These are phyloP conservation scores for Wallacemonas sp. DNA, from an alignment of 208 protist genomes.

Conservation along the genomic window DNA sequence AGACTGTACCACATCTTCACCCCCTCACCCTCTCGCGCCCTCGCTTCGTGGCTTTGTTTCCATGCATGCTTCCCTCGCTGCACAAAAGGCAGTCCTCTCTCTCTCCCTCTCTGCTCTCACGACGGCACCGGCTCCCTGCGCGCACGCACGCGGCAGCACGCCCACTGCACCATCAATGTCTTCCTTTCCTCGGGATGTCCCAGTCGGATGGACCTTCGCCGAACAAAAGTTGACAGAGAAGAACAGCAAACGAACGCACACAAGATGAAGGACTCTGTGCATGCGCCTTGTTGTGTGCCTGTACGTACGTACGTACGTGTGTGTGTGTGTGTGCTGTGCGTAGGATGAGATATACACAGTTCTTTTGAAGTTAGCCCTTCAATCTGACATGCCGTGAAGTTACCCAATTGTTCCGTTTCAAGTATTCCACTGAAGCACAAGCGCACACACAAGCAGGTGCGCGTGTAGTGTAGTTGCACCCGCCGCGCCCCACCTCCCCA, in stretches of 20 bases:
- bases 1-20: too few relatives aligned
- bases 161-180: background rate
- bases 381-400: slow-evolving; percentile 25
- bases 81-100: too few relatives aligned
- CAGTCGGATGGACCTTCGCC: background rate
- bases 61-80: too few relatives aligned
- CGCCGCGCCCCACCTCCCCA: background rate
- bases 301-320: background rate
- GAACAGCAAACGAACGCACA: background rate
- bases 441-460: background rate
- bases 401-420: slow-evolving; percentile 7
- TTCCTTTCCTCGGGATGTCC: slow-evolving; percentile 10
- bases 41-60: too few relatives aligned
- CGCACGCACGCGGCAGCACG: too few relatives aligned
- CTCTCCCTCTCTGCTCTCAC: too few relatives aligned
- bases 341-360: slow-evolving; percentile 27
- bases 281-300: too few relatives aligned
- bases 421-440: slow-evolving; percentile 1
- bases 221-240: slow-evolving; percentile 14
- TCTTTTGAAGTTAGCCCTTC: slow-evolving; percentile 58
- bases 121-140: too few relatives aligned
- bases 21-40: too few relatives aligned
- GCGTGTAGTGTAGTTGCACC: background rate
- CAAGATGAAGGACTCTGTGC: too few relatives aligned
- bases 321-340: background rate